Conservation (phyloP, 2,329 filamentous ascomycete species). For the Colletotrichum chlorophyti region DNA sequence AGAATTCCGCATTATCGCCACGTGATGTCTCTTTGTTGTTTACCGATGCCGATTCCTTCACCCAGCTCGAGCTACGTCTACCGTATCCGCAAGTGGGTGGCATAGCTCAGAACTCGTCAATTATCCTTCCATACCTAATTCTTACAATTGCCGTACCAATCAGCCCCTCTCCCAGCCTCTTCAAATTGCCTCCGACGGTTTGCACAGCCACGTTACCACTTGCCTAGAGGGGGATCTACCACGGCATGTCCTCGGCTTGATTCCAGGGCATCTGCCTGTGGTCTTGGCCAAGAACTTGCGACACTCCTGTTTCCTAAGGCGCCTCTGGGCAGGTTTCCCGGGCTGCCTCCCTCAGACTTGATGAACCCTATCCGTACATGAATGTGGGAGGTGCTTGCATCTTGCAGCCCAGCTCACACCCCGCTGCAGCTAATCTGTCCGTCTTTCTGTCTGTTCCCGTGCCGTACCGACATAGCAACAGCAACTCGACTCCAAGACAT, state of each 20-base stretch:
- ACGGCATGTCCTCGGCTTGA: slow-evolving; percentile 13
- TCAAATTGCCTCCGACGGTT: slow-evolving; percentile 9
- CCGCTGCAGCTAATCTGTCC: slow-evolving; percentile 5
- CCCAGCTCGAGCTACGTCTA: no score
- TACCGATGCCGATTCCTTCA: neutral
- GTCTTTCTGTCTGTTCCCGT: slow-evolving; percentile 2
- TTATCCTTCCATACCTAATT: no score
- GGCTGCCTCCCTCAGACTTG: slow-evolving; percentile 26
- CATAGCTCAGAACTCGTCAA: slow-evolving; percentile 11
- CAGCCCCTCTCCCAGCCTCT: slow-evolving; percentile 17
- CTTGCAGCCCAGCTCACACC: slow-evolving; percentile 20
- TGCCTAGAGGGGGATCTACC: neutral
- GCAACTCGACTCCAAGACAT: slow-evolving; percentile 3
- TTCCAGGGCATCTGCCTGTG: slow-evolving; percentile 9
- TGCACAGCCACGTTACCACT: slow-evolving; percentile 14
- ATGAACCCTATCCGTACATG: slow-evolving; percentile 26
- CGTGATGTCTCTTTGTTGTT: neutral
- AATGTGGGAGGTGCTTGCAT: slow-evolving; percentile 23
- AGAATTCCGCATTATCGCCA: neutral
- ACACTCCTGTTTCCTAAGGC: neutral
- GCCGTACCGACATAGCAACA: no score
- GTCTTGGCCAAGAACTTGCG: slow-evolving; percentile 26
- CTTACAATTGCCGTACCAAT: slow-evolving; percentile 26
- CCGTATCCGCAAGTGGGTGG: no score
- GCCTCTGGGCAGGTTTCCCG: slow-evolving; percentile 24